Percentiles rank a stretch among this genome's conserved stretches.
Evolutionary conservation across 179 eudicot genomes (phyloP).

Genomic region (Beta corolliflora): DNA sequence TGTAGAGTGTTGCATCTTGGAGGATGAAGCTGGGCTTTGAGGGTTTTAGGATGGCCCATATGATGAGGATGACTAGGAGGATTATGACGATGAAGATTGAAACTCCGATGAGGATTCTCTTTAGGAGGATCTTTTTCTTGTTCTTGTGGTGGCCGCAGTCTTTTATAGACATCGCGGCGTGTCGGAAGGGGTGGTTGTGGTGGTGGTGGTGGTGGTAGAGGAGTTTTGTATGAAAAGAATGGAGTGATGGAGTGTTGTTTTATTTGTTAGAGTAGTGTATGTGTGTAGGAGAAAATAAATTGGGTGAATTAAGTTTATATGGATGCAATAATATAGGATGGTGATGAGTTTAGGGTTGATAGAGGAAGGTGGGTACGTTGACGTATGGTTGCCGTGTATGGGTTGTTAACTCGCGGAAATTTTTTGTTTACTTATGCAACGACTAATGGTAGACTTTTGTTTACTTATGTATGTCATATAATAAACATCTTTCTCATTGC

Average conservation of each 20-base stretch:
- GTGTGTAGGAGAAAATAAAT: neutral
- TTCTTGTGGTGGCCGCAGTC: constrained; percentile 60
- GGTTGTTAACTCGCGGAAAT: constrained; percentile 3
- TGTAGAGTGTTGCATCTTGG: constrained; percentile 77
- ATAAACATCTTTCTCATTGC: no score
- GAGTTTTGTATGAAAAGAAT: neutral
- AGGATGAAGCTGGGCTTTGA: constrained; percentile 59
- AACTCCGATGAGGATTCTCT: constrained; percentile 18
- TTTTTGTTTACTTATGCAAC: neutral
- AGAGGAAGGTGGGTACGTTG: constrained; percentile 13
- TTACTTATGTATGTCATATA: neutral
- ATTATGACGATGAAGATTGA: constrained; percentile 33
- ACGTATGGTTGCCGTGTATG: constrained; percentile 22
- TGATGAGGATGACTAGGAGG: constrained; percentile 46
- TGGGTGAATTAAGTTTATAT: neutral
- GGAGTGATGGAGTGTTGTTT: neutral
- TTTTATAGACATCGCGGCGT: constrained; percentile 23
- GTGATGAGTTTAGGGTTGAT: neutral
- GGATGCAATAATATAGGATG: constrained; percentile 2
- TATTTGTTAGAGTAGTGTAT: neutral
- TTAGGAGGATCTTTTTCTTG: constrained; percentile 26
- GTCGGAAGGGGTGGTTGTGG: neutral
- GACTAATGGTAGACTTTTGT: neutral
- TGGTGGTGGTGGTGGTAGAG: constrained; percentile 13
- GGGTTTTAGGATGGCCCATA: constrained; percentile 68